Conservation (phyloP, 1,139 yeast genomes). For the Candida tropicalis region DNA sequence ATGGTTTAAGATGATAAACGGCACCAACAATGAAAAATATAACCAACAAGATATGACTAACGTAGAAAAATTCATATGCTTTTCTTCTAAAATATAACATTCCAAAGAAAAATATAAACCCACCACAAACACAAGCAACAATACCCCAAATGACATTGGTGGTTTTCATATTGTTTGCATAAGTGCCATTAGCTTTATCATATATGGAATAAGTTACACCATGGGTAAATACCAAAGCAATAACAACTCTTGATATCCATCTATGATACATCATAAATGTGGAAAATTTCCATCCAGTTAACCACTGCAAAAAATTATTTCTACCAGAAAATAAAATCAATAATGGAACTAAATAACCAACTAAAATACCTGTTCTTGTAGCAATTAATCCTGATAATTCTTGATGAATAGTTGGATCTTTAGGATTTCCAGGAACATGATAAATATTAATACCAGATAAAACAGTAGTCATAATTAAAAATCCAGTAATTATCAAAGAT, state of each 20-base stretch:
- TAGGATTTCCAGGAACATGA: constrained; percentile 24
- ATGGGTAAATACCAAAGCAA: constrained; percentile 27
- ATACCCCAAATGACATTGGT: constrained; percentile 52
- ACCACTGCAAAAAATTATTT: constrained; percentile 34
- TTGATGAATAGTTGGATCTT: constrained; percentile 17
- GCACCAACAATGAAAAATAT: constrained; percentile 38
- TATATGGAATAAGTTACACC: constrained; percentile 24
- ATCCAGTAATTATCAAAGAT: constrained; percentile 33
- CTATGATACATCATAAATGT: constrained; percentile 33
- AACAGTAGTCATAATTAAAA: constrained; percentile 48
- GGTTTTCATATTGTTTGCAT: constrained; percentile 17
- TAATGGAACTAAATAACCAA: constrained; percentile 26
- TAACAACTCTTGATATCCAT: constrained; percentile 32
- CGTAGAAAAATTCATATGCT: constrained; percentile 43
- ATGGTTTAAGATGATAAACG: constrained; percentile 35
- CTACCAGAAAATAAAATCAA: constrained; percentile 35
- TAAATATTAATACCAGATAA: constrained; percentile 29
- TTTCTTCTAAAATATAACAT: constrained; percentile 37
- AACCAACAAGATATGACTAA: constrained; percentile 41
- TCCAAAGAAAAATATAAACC: constrained; percentile 37
- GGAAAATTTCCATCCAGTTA: constrained; percentile 32
- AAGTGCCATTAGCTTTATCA: constrained; percentile 16
- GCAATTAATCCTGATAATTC: constrained; percentile 22
- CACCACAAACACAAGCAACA: constrained; percentile 35
- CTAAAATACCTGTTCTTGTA: constrained; percentile 33